These are phyloP conservation scores for Salisapilia sapeloensis DNA, from an alignment of 352 stramenopile species.

Conservation along the genomic window DNA sequence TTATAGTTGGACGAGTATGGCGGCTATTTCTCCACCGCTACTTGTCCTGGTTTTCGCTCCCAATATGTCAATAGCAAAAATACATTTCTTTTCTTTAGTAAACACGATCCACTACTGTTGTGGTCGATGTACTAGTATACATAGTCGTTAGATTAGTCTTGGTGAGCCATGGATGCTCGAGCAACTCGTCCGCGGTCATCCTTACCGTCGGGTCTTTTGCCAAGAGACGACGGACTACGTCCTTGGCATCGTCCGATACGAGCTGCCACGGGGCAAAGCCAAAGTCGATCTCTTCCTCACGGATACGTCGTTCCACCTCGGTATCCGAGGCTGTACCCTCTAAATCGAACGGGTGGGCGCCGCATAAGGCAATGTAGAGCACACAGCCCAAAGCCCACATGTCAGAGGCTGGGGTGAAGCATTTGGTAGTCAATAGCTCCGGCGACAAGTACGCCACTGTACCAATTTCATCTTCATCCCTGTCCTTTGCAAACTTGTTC, in stretches of 20 bases:
- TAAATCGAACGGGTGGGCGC: constrained; percentile 86
- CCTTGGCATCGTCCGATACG: constrained; percentile 78
- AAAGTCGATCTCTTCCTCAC: constrained; percentile 25
- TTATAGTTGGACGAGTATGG: constrained; percentile 64
- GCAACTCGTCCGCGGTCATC: constrained; percentile 78
- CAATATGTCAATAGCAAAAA: constrained; percentile 16
- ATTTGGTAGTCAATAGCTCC: constrained; percentile 28
- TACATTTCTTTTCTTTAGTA: constrained; percentile 5
- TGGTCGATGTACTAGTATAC: constrained; percentile 4
- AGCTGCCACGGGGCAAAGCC: constrained; percentile 31
- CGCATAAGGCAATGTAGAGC: constrained; percentile 89
- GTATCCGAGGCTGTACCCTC: constrained; percentile 68
- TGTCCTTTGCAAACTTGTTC: too few species aligned
- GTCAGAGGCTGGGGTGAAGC: constrained; percentile 47
- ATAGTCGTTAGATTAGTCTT: constrained; percentile 1
- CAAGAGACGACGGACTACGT: constrained; percentile 81
- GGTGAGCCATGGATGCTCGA: constrained; percentile 84
- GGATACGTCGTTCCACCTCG: constrained; percentile 72
- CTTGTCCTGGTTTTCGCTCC: constrained; percentile 57
- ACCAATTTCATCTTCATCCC: constrained; percentile 42
- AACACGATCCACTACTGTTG: constrained; percentile 3
- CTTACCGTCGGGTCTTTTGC: constrained; percentile 65
- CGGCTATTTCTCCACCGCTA: constrained; percentile 47
- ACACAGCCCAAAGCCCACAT: constrained; percentile 84
- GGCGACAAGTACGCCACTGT: constrained; percentile 53